Conservation (phyloP, 2,329 filamentous ascomycete species). For the Neonectria magnoliae region DNA sequence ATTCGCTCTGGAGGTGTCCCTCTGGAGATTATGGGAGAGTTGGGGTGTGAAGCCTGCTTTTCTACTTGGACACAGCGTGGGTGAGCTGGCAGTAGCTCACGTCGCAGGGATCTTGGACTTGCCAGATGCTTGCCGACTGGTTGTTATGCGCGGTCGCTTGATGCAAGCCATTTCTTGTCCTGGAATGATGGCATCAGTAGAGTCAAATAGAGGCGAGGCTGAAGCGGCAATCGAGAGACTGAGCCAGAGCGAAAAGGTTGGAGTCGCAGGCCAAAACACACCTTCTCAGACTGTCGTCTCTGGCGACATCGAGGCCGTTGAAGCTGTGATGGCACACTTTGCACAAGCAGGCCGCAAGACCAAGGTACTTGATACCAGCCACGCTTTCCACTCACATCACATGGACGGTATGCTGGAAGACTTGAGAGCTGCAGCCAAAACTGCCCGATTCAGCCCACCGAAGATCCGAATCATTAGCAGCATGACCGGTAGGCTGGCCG, state of each 20-base stretch:
- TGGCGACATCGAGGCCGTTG: background rate
- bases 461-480: background rate
- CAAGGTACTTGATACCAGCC: background rate
- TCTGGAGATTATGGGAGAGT: conserved; percentile 48
- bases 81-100: conserved; percentile 57
- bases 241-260: background rate
- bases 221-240: background rate
- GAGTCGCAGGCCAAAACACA: background rate
- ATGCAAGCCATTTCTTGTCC: background rate
- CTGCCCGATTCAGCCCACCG: background rate
- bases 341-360: background rate
- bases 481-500: background rate
- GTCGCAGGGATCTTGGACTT: conserved; percentile 66
- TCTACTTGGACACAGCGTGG: conserved; percentile 59
- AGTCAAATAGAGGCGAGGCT: background rate
- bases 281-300: background rate
- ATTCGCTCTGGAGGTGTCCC: background rate
- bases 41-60: conserved; percentile 53
- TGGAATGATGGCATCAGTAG: background rate
- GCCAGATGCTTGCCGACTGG: background rate
- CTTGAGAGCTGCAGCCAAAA: background rate
- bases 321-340: background rate
- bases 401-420: background rate
- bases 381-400: background rate
- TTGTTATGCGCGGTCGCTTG: background rate